A percentile compares a stretch with the other conserved stretches of the same genome.
Conservation (phyloP, 192 early-diverging fungal species). For the Umbelopsis sp. region DNA sequence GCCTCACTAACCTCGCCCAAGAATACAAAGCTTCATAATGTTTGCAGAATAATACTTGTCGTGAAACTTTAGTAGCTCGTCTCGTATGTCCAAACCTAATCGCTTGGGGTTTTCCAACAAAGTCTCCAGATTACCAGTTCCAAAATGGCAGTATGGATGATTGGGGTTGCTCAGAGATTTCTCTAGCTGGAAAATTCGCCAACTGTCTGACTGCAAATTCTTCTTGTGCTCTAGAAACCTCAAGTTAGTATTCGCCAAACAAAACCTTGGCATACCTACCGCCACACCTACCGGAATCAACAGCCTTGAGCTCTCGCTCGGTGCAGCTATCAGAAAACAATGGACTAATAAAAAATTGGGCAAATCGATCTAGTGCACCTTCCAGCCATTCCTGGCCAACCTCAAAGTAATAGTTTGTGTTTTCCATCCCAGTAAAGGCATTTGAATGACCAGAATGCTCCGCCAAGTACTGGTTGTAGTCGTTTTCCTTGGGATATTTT, state of each 20-base stretch:
- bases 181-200: slow-evolving; percentile 88
- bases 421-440: slow-evolving; percentile 76
- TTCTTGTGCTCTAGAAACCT: slow-evolving; percentile 79
- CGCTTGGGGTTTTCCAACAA: slow-evolving; percentile 64
- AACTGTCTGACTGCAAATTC: slow-evolving; percentile 89
- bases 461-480: slow-evolving; percentile 72
- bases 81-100: slow-evolving; percentile 80
- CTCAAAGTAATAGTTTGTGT: slow-evolving; percentile 91
- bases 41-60: slow-evolving; percentile 90
- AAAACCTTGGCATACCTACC: neutral
- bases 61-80: slow-evolving; percentile 86
- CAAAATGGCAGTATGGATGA: slow-evolving; percentile 90
- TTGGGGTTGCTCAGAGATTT: slow-evolving; percentile 73
- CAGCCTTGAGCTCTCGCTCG: slow-evolving; percentile 91
- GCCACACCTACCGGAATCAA: slow-evolving; percentile 76
- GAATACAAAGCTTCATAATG: slow-evolving; percentile 90
- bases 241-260: too few species aligned
- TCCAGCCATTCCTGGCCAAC: slow-evolving; percentile 62
- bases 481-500: slow-evolving; percentile 83
- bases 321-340: slow-evolving; percentile 86
- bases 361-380: slow-evolving; percentile 67
- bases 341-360: slow-evolving; percentile 93
- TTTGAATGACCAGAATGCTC: slow-evolving; percentile 81
- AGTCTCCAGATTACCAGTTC: slow-evolving; percentile 89
- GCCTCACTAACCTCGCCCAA: slow-evolving; percentile 65